These are phyloP conservation scores for Eucommia ulmoides DNA, from an alignment of 257 asterid genomes.

Conservation along the genomic window DNA sequence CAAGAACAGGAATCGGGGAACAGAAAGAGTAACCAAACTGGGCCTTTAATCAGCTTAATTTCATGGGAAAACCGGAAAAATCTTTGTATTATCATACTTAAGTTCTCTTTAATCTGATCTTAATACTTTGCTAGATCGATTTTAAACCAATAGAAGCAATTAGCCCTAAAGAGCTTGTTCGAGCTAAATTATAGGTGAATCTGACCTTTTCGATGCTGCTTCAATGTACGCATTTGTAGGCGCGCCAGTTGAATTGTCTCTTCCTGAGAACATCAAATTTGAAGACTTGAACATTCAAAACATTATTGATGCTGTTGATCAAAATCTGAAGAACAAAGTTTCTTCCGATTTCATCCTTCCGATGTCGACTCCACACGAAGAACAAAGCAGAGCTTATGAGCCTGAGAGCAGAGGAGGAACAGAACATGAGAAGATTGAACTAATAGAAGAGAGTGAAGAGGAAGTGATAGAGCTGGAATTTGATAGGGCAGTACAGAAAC, in stretches of 20 bases:
- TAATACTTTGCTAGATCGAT: too few species aligned
- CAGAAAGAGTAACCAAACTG: too few species aligned
- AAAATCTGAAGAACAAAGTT: constrained; percentile 2
- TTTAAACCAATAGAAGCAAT: too few species aligned
- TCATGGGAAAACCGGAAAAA: too few species aligned
- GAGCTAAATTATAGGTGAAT: too few species aligned
- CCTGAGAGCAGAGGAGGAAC: background rate
- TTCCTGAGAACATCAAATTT: background rate
- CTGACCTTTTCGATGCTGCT: background rate
- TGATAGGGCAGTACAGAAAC: background rate
- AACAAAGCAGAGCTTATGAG: constrained; percentile 1
- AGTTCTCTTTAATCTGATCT: too few species aligned
- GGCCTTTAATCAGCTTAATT: too few species aligned
- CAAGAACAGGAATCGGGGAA: too few species aligned
- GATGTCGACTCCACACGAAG: background rate
- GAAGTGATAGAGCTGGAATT: background rate
- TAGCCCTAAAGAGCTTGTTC: too few species aligned
- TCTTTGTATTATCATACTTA: too few species aligned
- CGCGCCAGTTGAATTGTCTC: constrained; percentile 8
- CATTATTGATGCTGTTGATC: constrained; percentile 2
- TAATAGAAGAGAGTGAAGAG: background rate
- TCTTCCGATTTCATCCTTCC: background rate
- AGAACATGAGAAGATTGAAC: background rate
- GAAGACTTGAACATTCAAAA: constrained; percentile 21
- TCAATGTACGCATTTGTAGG: constrained; percentile 2